phyloP scores from a whole-genome alignment of 768 basidiomycete genomes.

The Leccinellum albellum region DNA sequence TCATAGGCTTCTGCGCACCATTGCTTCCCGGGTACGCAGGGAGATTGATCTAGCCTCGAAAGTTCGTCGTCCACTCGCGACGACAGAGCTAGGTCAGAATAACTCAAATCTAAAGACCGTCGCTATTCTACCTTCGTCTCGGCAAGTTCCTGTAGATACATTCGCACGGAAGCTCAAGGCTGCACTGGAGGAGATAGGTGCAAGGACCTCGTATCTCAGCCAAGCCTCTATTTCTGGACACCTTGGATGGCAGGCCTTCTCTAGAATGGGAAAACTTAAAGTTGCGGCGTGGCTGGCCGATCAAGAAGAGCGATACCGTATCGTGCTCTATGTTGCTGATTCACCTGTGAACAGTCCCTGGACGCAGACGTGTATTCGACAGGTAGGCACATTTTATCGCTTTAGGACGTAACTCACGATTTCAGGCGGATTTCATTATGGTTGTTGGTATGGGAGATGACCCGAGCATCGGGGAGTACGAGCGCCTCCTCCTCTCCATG shows the following conservation, averaged over 20 bases:
- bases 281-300: slow-evolving; percentile 90
- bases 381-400: slow-evolving; percentile 44
- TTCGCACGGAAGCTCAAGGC: slow-evolving; percentile 87
- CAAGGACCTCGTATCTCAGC: slow-evolving; percentile 87
- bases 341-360: slow-evolving; percentile 92
- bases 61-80: slow-evolving; percentile 46
- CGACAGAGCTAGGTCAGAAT: slow-evolving; percentile 64
- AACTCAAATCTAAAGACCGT: slow-evolving; percentile 93
- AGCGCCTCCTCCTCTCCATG: slow-evolving; percentile 86
- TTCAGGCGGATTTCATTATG: slow-evolving; percentile 87
- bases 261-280: slow-evolving; percentile 95
- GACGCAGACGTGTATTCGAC: slow-evolving; percentile 97
- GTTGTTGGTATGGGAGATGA: slow-evolving; percentile 94
- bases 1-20: slow-evolving; percentile 72
- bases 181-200: slow-evolving; percentile 90
- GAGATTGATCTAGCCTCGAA: slow-evolving; percentile 67
- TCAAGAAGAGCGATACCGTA: slow-evolving; percentile 89
- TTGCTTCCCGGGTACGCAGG: slow-evolving; percentile 85
- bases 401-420: slow-evolving; percentile 4
- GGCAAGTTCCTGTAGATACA: slow-evolving; percentile 82
- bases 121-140: slow-evolving; percentile 82
- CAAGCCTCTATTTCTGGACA: slow-evolving; percentile 91
- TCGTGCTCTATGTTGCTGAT: slow-evolving; percentile 94
- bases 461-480: slow-evolving; percentile 88
- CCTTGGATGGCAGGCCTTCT: slow-evolving; percentile 93